Percentiles rank a stretch among this genome's conserved stretches.
phyloP scores from a whole-genome alignment of 2,329 filamentous ascomycete genomes.

The Penicillium sp. region DNA sequence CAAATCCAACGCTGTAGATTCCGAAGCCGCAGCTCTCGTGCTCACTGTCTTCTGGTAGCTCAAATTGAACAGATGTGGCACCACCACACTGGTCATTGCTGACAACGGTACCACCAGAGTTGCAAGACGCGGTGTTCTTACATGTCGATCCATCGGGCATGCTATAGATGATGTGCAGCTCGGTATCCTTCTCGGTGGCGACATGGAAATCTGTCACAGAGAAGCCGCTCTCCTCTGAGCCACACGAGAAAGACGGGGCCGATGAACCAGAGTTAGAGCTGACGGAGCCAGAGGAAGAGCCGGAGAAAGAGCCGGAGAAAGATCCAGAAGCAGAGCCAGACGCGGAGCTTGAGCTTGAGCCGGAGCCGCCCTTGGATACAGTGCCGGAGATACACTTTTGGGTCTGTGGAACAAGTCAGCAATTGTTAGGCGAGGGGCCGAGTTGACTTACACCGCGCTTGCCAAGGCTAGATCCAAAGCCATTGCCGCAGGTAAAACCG shows the following conservation, averaged over 20 bases:
- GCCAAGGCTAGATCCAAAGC: conserved; percentile 40
- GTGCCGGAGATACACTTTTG: conserved; percentile 49
- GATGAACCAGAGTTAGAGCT: conserved; percentile 41
- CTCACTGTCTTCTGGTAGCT: conserved; percentile 58
- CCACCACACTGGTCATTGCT: conserved; percentile 91
- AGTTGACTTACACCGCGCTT: conserved; percentile 46
- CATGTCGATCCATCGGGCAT: conserved; percentile 83
- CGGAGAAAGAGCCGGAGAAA: conserved; percentile 21
- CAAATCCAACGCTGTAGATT: conserved; percentile 37
- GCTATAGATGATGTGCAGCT: conserved; percentile 81
- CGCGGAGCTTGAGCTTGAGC: neutral
- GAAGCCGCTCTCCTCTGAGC: conserved; percentile 61
- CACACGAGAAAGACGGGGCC: conserved; percentile 63
- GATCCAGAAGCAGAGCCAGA: conserved; percentile 19
- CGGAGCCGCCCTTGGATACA: conserved; percentile 60
- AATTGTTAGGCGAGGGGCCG: neutral
- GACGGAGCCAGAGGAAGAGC: neutral
- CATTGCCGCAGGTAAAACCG: conserved; percentile 70
- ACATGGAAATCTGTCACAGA: conserved; percentile 76
- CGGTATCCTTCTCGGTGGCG: conserved; percentile 71
- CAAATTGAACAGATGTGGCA: conserved; percentile 76
- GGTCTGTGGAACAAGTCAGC: conserved; percentile 33
- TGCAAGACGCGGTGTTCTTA: conserved; percentile 74
- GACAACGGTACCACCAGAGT: conserved; percentile 66
- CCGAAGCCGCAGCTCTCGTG: conserved; percentile 68